Conservation (phyloP, 108 stramenopile species). For the Discostella pseudostelligera region DNA sequence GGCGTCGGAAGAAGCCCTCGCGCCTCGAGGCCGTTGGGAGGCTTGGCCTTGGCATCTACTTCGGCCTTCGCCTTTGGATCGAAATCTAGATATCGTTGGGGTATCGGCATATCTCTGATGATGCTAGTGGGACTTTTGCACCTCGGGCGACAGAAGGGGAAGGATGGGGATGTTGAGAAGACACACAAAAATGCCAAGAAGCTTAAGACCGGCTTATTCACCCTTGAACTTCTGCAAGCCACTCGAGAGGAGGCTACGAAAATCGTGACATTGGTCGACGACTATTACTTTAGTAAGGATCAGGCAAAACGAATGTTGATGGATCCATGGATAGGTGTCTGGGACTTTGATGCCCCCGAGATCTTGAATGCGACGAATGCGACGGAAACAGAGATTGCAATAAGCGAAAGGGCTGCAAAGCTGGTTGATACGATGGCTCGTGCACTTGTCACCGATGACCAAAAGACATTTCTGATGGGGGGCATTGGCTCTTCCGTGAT, state of each 20-base stretch:
- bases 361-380: background rate
- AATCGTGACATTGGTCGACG: slow-evolving; percentile 24
- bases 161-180: background rate
- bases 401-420: slow-evolving; percentile 4
- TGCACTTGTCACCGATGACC: slow-evolving; percentile 34
- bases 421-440: slow-evolving; percentile 32
- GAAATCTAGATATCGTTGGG: background rate
- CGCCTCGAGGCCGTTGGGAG: too few relatives aligned
- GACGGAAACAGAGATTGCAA: background rate
- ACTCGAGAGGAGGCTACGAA: slow-evolving; percentile 24
- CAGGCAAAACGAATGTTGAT: slow-evolving; percentile 25
- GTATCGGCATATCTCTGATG: background rate
- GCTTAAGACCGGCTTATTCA: slow-evolving; percentile 13
- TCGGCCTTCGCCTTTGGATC: background rate
- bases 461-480: slow-evolving; percentile 26
- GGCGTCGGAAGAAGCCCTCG: too few relatives aligned
- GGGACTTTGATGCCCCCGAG: slow-evolving; percentile 33
- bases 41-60: too few relatives aligned
- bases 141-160: slow-evolving; percentile 1
- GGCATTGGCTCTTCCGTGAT: slow-evolving; percentile 40
- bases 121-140: slow-evolving; percentile 2
- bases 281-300: slow-evolving; percentile 35
- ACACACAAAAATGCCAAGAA: background rate
- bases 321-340: slow-evolving; percentile 23
- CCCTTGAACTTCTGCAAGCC: slow-evolving; percentile 19